These are phyloP conservation scores for Phyllachora maydis DNA, from an alignment of 2,329 filamentous ascomycete genomes.

Conservation along the genomic window DNA sequence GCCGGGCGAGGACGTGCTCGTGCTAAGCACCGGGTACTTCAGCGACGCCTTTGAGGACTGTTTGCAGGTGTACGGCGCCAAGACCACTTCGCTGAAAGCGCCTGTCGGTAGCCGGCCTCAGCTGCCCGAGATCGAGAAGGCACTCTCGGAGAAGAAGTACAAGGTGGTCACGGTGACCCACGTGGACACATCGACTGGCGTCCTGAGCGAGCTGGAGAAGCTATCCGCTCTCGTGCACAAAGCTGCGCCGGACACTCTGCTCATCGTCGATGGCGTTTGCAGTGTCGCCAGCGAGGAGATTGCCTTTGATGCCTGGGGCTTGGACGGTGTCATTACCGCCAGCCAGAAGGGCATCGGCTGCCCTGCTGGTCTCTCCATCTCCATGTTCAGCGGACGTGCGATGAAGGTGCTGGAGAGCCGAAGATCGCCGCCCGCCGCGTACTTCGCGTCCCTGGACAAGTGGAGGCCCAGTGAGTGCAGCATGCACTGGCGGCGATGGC, in stretches of 20 bases:
- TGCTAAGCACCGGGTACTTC: slow-evolving; percentile 94
- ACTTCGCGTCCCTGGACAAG: slow-evolving; percentile 94
- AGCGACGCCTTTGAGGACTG: slow-evolving; percentile 88
- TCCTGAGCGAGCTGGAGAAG: slow-evolving; percentile 74
- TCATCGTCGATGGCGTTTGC: slow-evolving; percentile 93
- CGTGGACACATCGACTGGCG: slow-evolving; percentile 92
- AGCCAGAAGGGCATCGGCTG: slow-evolving; percentile 95
- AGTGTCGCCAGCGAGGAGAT: slow-evolving; percentile 94
- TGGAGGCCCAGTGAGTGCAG: slow-evolving; percentile 62
- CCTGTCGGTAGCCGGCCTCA: slow-evolving; percentile 77
- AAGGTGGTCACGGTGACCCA: slow-evolving; percentile 91
- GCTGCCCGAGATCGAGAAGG: slow-evolving; percentile 70
- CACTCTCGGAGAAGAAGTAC: slow-evolving; percentile 77
- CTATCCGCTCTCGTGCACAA: slow-evolving; percentile 65
- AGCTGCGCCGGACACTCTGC: slow-evolving; percentile 76
- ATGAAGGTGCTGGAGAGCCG: slow-evolving; percentile 62
- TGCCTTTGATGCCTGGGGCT: slow-evolving; percentile 81
- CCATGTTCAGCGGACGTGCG: slow-evolving; percentile 80
- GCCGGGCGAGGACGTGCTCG: slow-evolving; percentile 72
- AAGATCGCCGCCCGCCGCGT: slow-evolving; percentile 65
- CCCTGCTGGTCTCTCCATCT: slow-evolving; percentile 81
- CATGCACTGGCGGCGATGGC: not conserved
- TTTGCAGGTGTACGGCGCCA: slow-evolving; percentile 75
- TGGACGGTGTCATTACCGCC: slow-evolving; percentile 85
- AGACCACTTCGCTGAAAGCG: slow-evolving; percentile 75